These are phyloP conservation scores for Endocalyx cinctus DNA, from an alignment of 2,329 filamentous ascomycete species.

Conservation along the genomic window DNA sequence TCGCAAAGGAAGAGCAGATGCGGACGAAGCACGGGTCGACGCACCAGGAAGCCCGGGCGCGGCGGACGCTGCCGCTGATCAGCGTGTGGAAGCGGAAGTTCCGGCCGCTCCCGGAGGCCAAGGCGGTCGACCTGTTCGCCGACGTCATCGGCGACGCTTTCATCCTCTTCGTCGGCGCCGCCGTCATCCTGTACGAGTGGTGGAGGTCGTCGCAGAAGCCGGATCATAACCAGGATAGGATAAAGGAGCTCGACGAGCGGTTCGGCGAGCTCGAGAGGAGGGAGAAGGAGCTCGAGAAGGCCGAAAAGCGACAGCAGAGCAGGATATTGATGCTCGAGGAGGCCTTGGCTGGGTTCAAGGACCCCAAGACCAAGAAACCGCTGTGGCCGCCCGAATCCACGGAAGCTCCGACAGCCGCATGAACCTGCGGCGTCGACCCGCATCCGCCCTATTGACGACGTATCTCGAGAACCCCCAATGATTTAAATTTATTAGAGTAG, in stretches of 20 bases:
- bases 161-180: slow-evolving; percentile 54
- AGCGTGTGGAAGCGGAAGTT: slow-evolving; percentile 62
- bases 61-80: slow-evolving; percentile 28
- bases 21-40: slow-evolving; percentile 38
- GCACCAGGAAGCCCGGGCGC: slow-evolving; percentile 23
- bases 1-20: slow-evolving; percentile 47
- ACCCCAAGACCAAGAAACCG: slow-evolving; percentile 54
- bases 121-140: slow-evolving; percentile 63
- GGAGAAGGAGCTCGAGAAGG: slow-evolving; percentile 47
- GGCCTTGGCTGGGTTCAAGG: slow-evolving; percentile 45
- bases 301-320: slow-evolving; percentile 38
- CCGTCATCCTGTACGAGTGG: slow-evolving; percentile 58
- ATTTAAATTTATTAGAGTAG: no score
- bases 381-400: slow-evolving; percentile 36
- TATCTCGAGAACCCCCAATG: no score
- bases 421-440: no score
- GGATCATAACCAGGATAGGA: slow-evolving; percentile 50
- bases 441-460: no score
- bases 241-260: slow-evolving; percentile 44
- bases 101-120: slow-evolving; percentile 56
- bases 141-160: slow-evolving; percentile 62
- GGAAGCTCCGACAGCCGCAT: no score
- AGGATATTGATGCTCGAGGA: slow-evolving; percentile 51
- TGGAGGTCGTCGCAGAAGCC: slow-evolving; percentile 56
- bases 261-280: slow-evolving; percentile 45